phyloP scores from a whole-genome alignment of 169 alveolate species.

The Cryptosporidium sp. region DNA sequence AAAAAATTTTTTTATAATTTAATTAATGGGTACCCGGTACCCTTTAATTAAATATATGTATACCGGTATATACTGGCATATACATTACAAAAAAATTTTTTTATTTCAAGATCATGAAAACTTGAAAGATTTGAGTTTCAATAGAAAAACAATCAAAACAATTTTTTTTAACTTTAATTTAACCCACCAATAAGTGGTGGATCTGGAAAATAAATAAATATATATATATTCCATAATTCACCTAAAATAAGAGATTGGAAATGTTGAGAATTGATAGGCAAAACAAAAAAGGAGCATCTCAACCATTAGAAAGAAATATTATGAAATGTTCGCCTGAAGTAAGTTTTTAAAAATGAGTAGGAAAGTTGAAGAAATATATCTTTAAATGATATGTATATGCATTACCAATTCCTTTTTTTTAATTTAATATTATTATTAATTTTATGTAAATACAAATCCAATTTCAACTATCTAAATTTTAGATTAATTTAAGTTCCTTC shows the following conservation, averaged over 20 bases:
- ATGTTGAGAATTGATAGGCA: slow-evolving; percentile 59
- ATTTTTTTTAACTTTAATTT: background rate
- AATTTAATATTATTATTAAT: background rate
- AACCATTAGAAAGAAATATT: slow-evolving; percentile 70
- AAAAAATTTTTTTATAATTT: background rate
- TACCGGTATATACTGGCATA: background rate
- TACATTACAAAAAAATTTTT: background rate
- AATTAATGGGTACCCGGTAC: slow-evolving; percentile 3
- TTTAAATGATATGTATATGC: background rate
- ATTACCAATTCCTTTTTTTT: background rate
- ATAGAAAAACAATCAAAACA: background rate
- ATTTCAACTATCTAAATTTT: background rate
- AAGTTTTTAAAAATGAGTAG: background rate
- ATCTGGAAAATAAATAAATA: background rate
- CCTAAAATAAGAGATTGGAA: background rate
- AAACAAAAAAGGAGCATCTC: slow-evolving; percentile 43
- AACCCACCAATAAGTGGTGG: background rate
- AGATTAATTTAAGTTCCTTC: slow-evolving; percentile 82
- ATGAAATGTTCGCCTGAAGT: slow-evolving; percentile 63
- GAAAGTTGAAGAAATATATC: background rate
- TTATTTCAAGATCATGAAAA: background rate
- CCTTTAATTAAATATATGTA: background rate
- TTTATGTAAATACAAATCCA: background rate
- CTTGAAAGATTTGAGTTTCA: background rate
- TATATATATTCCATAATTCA: background rate